phyloP scores from a whole-genome alignment of 2,329 filamentous ascomycete species.

The Paracoccidioides brasiliensis region DNA sequence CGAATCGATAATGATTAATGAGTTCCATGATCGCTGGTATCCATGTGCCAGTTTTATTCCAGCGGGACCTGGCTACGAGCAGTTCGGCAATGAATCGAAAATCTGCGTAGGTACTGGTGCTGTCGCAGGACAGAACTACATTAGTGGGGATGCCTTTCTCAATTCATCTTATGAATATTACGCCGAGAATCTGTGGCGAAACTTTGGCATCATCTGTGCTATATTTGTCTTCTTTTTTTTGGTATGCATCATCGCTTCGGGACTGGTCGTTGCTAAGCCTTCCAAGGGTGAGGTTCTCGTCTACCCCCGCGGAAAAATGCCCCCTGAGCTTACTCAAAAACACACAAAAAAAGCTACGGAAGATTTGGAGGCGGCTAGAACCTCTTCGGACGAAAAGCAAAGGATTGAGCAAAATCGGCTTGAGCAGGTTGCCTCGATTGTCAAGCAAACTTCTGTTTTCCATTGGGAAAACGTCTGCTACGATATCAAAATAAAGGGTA shows the following conservation, averaged over 20 bases:
- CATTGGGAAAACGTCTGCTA: conserved; percentile 79
- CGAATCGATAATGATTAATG: conserved; percentile 70
- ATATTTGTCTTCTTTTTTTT: conserved; percentile 36
- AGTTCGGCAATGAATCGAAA: conserved; percentile 17
- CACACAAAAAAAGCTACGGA: conserved; percentile 3
- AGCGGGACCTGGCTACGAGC: conserved; percentile 25
- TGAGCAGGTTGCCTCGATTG: conserved; percentile 17
- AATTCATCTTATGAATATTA: conserved; percentile 44
- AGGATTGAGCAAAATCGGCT: conserved; percentile 20
- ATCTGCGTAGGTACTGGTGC: conserved; percentile 49
- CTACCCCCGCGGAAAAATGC: conserved; percentile 53
- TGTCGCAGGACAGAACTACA: conserved; percentile 36
- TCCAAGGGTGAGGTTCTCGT: conserved; percentile 66
- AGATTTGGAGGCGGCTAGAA: conserved; percentile 7
- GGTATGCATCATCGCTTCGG: conserved; percentile 29
- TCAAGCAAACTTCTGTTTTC: conserved; percentile 48
- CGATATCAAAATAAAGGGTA: conserved; percentile 66
- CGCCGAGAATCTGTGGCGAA: conserved; percentile 51
- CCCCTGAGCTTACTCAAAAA: conserved; percentile 6
- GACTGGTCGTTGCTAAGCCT: conserved; percentile 51
- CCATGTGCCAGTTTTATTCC: conserved; percentile 36
- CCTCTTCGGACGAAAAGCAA: conserved; percentile 4
- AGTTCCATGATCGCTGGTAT: conserved; percentile 59
- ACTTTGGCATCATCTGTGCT: conserved; percentile 55
- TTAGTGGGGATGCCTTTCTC: conserved; percentile 50